Evolutionary conservation across 306 rosid genomes (phyloP).

Genomic region (Cucurbita argyrosperma): DNA sequence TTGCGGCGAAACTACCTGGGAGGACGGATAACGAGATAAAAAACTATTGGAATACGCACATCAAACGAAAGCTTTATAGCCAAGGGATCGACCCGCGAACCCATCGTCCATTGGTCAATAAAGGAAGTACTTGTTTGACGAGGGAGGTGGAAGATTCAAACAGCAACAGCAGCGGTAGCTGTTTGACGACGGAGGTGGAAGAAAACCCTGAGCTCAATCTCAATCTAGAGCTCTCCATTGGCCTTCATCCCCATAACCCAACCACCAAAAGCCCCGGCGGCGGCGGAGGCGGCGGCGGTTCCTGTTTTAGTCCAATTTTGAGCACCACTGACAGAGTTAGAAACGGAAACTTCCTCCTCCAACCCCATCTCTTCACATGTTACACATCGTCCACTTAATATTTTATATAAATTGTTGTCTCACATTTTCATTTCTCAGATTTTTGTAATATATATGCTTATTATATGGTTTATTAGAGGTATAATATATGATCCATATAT

Average conservation of each 20-base stretch:
- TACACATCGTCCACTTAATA: not conserved
- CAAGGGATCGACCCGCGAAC: constrained; percentile 55
- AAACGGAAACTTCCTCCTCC: not conserved
- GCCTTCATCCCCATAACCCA: not conserved
- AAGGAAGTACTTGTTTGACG: not conserved
- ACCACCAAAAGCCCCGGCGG: not conserved
- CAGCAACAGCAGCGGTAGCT: constrained; percentile 22
- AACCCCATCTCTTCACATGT: not conserved
- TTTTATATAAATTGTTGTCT: not conserved
- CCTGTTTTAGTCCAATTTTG: not conserved
- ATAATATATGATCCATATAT: not conserved
- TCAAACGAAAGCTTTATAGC: constrained; percentile 43
- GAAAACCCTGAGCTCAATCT: not conserved
- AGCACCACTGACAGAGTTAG: not conserved
- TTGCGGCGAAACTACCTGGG: constrained; percentile 43
- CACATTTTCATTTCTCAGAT: not conserved
- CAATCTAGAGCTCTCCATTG: not conserved
- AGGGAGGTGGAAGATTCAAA: not conserved
- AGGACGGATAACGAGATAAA: constrained; percentile 40
- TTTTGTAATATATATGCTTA: not conserved
- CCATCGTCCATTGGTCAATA: constrained; percentile 27
- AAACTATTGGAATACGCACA: constrained; percentile 60
- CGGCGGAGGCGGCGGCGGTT: not conserved
- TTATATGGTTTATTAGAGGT: not conserved
- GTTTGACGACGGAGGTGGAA: constrained; percentile 25